A percentile compares a stretch with the other conserved stretches of the same genome.
phyloP scores from a whole-genome alignment of 306 rosid genomes.

The Vigna radiata region DNA sequence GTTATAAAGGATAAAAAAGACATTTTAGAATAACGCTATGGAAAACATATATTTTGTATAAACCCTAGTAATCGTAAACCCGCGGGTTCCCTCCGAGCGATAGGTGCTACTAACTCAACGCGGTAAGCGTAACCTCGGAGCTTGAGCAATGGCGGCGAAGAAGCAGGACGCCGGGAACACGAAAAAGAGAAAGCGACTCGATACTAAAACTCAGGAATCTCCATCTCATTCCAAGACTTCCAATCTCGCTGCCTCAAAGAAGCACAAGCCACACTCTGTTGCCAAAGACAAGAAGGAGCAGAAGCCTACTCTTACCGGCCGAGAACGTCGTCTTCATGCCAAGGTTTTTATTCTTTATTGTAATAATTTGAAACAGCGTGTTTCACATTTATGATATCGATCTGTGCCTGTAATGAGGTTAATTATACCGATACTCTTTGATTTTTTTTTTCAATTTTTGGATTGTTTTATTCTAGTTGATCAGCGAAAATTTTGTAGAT shows the following conservation, averaged over 20 bases:
- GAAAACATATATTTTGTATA: neutral
- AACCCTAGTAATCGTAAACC: slow-evolving; percentile 52
- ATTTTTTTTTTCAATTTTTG: neutral
- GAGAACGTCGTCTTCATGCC: slow-evolving; percentile 74
- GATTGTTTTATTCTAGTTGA: neutral
- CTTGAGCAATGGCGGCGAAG: slow-evolving; percentile 73
- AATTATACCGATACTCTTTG: neutral
- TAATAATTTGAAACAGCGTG: neutral
- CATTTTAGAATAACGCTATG: no score
- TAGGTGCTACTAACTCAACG: neutral
- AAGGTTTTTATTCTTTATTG: slow-evolving; percentile 55
- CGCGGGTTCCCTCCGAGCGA: neutral
- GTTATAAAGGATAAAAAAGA: no score
- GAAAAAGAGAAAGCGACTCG: slow-evolving; percentile 68
- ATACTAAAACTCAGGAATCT: slow-evolving; percentile 45
- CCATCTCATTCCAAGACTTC: slow-evolving; percentile 56
- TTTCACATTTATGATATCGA: neutral
- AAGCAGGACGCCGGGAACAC: slow-evolving; percentile 42
- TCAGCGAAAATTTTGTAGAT: neutral
- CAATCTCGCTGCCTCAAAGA: slow-evolving; percentile 50
- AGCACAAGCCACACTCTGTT: slow-evolving; percentile 42
- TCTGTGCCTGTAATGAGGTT: neutral
- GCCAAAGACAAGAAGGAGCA: slow-evolving; percentile 52
- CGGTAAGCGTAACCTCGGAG: neutral
- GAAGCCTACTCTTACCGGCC: slow-evolving; percentile 55